Conservation (phyloP, 1,284 basidiomycete genomes). For the Naganishia cerealis region DNA sequence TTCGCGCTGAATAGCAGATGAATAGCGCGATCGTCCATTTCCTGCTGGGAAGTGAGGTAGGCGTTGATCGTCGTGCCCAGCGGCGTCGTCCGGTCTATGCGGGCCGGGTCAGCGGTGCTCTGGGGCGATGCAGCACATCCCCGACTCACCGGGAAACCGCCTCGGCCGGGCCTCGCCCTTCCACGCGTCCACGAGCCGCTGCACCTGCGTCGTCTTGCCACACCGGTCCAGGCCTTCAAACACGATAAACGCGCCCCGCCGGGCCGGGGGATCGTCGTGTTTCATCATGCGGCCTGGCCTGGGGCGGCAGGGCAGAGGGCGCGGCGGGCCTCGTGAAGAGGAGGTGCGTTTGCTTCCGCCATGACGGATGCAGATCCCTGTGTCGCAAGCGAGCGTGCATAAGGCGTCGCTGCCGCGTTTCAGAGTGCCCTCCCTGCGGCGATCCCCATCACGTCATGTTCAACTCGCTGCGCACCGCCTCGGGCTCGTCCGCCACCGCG, state of each 20-base stretch:
- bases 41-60: constrained; percentile 78
- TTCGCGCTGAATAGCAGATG: constrained; percentile 96
- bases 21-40: constrained; percentile 86
- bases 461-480: constrained; percentile 6
- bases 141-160: constrained; percentile 78
- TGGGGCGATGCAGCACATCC: not conserved
- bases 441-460: not conserved
- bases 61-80: constrained; percentile 92
- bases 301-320: too few species aligned
- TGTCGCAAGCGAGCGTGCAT: too few species aligned
- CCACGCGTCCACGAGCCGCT: constrained; percentile 62
- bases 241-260: constrained; percentile 75
- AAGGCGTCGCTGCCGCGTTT: too few species aligned
- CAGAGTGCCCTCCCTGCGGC: too few species aligned
- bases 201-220: constrained; percentile 84
- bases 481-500: not conserved
- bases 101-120: too few species aligned
- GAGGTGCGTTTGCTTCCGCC: too few species aligned
- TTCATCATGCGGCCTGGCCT: too few species aligned
- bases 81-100: constrained; percentile 86
- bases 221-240: constrained; percentile 91
- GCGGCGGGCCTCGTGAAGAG: too few species aligned
- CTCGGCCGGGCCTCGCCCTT: constrained; percentile 54
- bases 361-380: too few species aligned
- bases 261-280: not conserved